These are phyloP conservation scores for Cordyceps militaris DNA, from an alignment of 2,329 filamentous ascomycete species.

Conservation along the genomic window DNA sequence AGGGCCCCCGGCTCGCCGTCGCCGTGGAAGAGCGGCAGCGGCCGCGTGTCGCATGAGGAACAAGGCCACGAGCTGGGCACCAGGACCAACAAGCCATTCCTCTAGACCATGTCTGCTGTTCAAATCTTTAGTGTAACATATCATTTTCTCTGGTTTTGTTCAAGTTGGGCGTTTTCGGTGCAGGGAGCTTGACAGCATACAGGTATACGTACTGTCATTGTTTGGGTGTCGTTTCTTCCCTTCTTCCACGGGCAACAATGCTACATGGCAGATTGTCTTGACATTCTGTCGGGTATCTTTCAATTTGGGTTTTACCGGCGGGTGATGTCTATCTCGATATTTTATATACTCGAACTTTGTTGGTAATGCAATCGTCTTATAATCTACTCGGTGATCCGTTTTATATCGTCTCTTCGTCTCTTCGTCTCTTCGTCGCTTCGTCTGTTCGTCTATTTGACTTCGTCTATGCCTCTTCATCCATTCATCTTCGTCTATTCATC, in stretches of 20 bases:
- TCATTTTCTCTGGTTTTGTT: not conserved
- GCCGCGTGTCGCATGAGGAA: constrained; percentile 24
- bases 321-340: not conserved
- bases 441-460: too few relatives aligned
- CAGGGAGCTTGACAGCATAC: not conserved
- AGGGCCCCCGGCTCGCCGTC: constrained; percentile 12
- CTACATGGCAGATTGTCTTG: not conserved
- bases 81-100: constrained; percentile 11
- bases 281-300: not conserved
- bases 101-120: not conserved
- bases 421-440: too few relatives aligned
- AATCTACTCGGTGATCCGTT: too few relatives aligned
- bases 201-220: not conserved
- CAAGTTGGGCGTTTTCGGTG: constrained; percentile 1
- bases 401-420: too few relatives aligned
- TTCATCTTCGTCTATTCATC: constrained; percentile 17
- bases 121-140: not conserved
- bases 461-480: constrained; percentile 4
- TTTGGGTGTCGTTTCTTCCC: not conserved
- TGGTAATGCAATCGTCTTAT: not conserved
- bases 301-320: not conserved
- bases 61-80: constrained; percentile 24
- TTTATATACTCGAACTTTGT: not conserved
- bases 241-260: not conserved
- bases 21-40: constrained; percentile 22